A percentile compares a stretch with the other conserved stretches of the same genome.
Evolutionary conservation across 2,329 filamentous ascomycete genomes (phyloP).

Genomic region (Apiospora arundinis): DNA sequence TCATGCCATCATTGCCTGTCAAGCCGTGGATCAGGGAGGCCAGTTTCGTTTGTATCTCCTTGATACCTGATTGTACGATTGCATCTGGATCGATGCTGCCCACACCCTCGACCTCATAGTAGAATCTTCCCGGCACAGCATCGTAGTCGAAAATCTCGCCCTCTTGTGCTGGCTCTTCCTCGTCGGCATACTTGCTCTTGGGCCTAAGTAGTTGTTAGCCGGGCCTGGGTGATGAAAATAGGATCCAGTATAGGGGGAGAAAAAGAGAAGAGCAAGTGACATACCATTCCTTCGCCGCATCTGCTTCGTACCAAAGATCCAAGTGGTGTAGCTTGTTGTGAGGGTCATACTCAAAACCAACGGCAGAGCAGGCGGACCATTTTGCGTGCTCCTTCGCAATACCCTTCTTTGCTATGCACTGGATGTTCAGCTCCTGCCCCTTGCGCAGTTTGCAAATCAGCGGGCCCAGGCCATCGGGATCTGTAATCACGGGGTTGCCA

Average conservation of each 20-base stretch:
- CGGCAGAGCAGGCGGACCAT: slow-evolving; percentile 90
- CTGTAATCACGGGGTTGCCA: slow-evolving; percentile 82
- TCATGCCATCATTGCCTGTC: slow-evolving; percentile 59
- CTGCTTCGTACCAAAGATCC: slow-evolving; percentile 93
- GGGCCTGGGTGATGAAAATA: not conserved
- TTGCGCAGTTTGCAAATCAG: slow-evolving; percentile 90
- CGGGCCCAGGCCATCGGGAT: slow-evolving; percentile 80
- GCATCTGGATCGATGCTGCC: slow-evolving; percentile 88
- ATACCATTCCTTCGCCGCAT: slow-evolving; percentile 84
- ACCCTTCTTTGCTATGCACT: slow-evolving; percentile 95
- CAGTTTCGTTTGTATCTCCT: slow-evolving; percentile 87
- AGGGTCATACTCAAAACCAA: slow-evolving; percentile 98
- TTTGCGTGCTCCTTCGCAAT: slow-evolving; percentile 99
- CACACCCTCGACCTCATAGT: slow-evolving; percentile 90
- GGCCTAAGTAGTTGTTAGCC: slow-evolving; percentile 63
- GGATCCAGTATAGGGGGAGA: not conserved
- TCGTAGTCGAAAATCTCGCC: slow-evolving; percentile 92
- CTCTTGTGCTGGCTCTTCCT: slow-evolving; percentile 80
- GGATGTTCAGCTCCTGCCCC: slow-evolving; percentile 88
- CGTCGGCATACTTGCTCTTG: slow-evolving; percentile 78
- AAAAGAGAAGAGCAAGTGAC: slow-evolving; percentile 37
- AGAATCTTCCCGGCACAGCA: slow-evolving; percentile 83
- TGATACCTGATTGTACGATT: slow-evolving; percentile 88
- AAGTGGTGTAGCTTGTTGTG: slow-evolving; percentile 94
- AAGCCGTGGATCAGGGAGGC: slow-evolving; percentile 76